Evolutionary conservation across 176 grass and related monocot genomes (phyloP).

Genomic region (Oryza longistaminata): DNA sequence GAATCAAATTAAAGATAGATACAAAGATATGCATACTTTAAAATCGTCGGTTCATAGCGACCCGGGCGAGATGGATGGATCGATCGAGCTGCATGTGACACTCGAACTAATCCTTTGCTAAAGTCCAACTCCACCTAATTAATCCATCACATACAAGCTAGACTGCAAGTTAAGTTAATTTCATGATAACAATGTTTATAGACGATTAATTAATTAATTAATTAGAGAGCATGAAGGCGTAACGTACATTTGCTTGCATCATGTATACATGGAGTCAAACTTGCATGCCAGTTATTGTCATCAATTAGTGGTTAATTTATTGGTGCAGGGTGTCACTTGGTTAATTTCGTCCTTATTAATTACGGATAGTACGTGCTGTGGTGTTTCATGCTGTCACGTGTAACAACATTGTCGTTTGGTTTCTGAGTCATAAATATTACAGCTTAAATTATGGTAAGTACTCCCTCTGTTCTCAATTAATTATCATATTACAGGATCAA

Average conservation of each 20-base stretch:
- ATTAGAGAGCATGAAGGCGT: not conserved
- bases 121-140: slow-evolving; percentile 57
- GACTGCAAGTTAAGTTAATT: slow-evolving; percentile 13
- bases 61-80: slow-evolving; percentile 36
- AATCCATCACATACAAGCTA: slow-evolving; percentile 36
- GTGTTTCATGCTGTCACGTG: not conserved
- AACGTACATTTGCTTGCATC: not conserved
- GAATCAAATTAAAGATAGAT: not conserved
- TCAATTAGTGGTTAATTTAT: not conserved
- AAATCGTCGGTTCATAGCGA: slow-evolving; percentile 41
- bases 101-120: slow-evolving; percentile 50
- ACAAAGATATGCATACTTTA: not conserved
- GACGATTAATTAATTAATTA: not conserved
- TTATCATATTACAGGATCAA: no score
- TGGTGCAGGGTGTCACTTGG: not conserved
- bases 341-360: not conserved
- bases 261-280: not conserved
- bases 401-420: not conserved
- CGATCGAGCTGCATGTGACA: slow-evolving; percentile 39
- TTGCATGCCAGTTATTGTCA: not conserved
- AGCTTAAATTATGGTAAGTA: not conserved
- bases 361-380: not conserved
- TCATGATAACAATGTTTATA: not conserved
- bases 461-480: no score
- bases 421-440: not conserved